Evolutionary conservation across 306 rosid genomes (phyloP), one percentile per base, ranked within the genome.

Genomic region (Lotus japonicus): DNA sequence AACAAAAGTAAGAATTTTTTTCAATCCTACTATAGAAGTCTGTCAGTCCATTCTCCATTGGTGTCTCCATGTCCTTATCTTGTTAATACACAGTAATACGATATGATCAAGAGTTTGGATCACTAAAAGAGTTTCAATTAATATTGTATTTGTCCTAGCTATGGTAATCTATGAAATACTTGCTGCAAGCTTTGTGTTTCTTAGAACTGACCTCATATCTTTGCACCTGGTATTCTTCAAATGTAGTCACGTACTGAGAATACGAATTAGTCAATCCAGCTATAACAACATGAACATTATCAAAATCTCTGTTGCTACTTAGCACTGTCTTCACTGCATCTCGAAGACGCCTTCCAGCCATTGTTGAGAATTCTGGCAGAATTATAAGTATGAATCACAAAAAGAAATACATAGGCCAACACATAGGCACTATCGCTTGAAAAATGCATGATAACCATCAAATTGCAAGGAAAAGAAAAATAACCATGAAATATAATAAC

Each of bases 261-360:
- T 92, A 92, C 11, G 95, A 75, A 72, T 92, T 92, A 38, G 95
- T 88, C 82, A 92, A 80, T 56, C 94, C 89, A 18, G 98, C 92
- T 78, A 92, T 75, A 58, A 92, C 94, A 71, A 92, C 79, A 35
- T 86, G 89, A 77, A 82, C 43, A 41, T 67, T 63, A 46, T 69
- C 73, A 46, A 82, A 82, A 17, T 75, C 85, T 50, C 79, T 81
- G 51, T 55, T 67, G 51, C 58, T 65, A 15, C 77, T 78, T 28
- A 92, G 86, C 65, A 76, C 86, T 0, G 78, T 68, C 84, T 71
- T 88, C 77, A 92, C 96, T 49, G 95, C 91, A 80, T 92, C 89
- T 11, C 95, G 95, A 31, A 92, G 95, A 36, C 87, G 95, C 82
- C 97, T 84, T 28, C 98, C 97, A 55, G 98, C 98, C 98, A 92